Percentiles rank a stretch among this genome's conserved stretches.
phyloP scores from a whole-genome alignment of 2,329 filamentous ascomycete species.

The Venturia carpophila region DNA sequence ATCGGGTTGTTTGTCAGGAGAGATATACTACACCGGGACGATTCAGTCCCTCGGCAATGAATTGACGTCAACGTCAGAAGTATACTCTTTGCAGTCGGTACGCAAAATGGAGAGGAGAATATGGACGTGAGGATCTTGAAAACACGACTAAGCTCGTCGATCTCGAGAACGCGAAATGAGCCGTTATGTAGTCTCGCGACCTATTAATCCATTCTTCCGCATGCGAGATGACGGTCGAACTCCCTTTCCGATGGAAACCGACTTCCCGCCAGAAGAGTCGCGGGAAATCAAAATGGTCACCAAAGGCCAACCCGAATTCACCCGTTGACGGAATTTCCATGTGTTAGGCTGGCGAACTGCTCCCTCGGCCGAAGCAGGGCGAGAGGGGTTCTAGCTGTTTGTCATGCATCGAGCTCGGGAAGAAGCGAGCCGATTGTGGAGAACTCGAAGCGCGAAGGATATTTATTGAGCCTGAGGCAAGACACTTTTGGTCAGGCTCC shows the following conservation, averaged over 20 bases:
- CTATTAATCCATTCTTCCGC: conserved; percentile 11
- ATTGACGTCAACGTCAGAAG: conserved; percentile 10
- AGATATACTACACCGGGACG: background rate
- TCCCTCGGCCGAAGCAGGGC: background rate
- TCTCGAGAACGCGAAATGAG: background rate
- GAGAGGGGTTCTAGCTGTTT: background rate
- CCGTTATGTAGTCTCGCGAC: conserved; percentile 7
- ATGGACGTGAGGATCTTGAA: background rate
- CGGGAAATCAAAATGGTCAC: background rate
- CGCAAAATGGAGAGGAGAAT: background rate
- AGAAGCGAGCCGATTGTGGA: background rate
- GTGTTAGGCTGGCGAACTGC: background rate
- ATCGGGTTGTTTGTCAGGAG: conserved; percentile 4
- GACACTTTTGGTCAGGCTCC: too few species aligned
- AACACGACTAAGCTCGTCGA: background rate
- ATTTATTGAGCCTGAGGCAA: too few species aligned
- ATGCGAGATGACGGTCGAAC: background rate
- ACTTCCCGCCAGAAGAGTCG: conserved; percentile 5
- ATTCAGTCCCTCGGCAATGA: conserved; percentile 7
- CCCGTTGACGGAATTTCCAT: background rate
- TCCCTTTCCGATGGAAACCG: background rate
- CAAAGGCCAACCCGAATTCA: background rate
- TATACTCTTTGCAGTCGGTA: background rate
- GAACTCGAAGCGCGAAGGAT: too few species aligned
- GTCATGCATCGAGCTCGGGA: background rate